phyloP scores from a whole-genome alignment of 106 monocot species.

The Allium fistulosum region DNA sequence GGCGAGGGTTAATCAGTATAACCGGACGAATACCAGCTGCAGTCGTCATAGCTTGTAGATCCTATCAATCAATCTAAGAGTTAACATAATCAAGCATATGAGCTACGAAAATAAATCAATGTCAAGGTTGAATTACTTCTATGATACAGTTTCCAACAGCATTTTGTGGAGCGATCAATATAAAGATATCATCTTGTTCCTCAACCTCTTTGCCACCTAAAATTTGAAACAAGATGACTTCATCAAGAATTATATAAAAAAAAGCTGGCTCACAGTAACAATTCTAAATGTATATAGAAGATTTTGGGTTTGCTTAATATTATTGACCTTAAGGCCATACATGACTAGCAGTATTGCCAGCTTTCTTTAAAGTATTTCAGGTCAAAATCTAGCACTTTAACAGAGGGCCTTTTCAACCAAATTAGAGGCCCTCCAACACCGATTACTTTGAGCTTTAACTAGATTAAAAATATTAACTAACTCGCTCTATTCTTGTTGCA shows the following conservation, averaged over 20 bases:
- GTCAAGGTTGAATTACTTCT: conserved; percentile 31
- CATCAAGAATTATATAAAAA: neutral
- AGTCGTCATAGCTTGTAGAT: conserved; percentile 81
- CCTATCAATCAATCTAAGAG: conserved; percentile 30
- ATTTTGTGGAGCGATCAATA: conserved; percentile 92
- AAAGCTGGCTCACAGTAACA: neutral
- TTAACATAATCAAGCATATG: neutral
- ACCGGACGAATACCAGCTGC: conserved; percentile 88
- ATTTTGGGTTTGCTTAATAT: neutral
- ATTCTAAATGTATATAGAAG: neutral
- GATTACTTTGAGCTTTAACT: too few relatives aligned
- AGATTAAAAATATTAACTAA: too few relatives aligned
- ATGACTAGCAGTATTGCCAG: too few relatives aligned
- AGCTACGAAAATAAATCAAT: too few relatives aligned
- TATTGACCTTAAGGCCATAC: neutral
- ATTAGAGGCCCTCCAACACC: too few relatives aligned
- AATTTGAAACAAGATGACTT: neutral
- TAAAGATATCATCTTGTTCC: conserved; percentile 89
- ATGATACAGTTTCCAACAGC: conserved; percentile 98
- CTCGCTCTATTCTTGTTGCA: too few relatives aligned
- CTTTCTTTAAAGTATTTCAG: too few relatives aligned
- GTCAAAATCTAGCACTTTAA: too few relatives aligned
- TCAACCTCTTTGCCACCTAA: conserved; percentile 76
- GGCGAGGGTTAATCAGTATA: conserved; percentile 92
- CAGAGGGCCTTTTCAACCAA: too few relatives aligned